Conservation (phyloP, 2,329 filamentous ascomycete genomes). For the Nothopassalora personata region DNA sequence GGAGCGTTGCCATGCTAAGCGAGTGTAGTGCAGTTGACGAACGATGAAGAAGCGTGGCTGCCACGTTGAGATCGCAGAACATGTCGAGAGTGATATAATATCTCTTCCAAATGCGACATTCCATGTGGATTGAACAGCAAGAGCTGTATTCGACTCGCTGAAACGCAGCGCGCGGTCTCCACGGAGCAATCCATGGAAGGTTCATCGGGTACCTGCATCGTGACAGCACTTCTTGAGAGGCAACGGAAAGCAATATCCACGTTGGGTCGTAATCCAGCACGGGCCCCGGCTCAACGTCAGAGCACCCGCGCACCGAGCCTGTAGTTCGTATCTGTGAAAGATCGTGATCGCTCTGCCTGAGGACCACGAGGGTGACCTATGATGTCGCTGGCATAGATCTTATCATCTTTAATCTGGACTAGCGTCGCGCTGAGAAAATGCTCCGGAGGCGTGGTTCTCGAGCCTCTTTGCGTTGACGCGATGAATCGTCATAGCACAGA, state of each 20-base stretch:
- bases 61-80: too few relatives aligned
- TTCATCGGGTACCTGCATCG: neutral
- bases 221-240: too few relatives aligned
- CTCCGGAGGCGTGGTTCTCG: neutral
- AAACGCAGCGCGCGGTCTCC: too few relatives aligned
- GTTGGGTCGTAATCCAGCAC: neutral
- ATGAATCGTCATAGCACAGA: neutral
- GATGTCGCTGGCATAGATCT: neutral
- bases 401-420: neutral
- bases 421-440: neutral
- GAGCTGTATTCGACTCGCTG: too few relatives aligned
- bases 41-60: too few relatives aligned
- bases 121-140: too few relatives aligned
- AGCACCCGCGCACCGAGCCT: neutral
- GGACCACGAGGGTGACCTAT: neutral
- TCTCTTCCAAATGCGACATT: too few relatives aligned
- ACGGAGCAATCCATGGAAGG: too few relatives aligned
- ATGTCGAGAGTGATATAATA: too few relatives aligned
- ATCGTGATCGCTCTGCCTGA: neutral
- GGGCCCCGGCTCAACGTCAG: neutral
- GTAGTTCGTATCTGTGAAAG: neutral
- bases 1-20: constrained; percentile 8
- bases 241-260: neutral
- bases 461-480: neutral
- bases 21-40: neutral